Conservation (phyloP, 2,329 filamentous ascomycete genomes). For the Graphilbum fragrans region DNA sequence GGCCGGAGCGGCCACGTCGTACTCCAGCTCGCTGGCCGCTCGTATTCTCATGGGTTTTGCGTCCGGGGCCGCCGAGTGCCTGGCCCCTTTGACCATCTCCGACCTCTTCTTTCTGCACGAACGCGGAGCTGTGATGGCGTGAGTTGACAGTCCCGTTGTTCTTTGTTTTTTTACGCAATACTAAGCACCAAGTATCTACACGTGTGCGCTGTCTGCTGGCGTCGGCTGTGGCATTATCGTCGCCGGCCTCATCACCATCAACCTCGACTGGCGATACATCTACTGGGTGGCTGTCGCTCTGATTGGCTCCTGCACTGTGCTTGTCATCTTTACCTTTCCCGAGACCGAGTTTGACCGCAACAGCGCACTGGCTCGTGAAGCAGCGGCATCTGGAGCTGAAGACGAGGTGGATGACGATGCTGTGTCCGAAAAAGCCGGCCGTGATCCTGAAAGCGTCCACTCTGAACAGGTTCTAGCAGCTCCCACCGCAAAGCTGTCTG, state of each 20-base stretch:
- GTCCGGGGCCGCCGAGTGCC: conserved; percentile 38
- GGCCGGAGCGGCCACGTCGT: conserved; percentile 28
- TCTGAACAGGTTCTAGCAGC: too few species aligned
- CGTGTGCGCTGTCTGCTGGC: conserved; percentile 16
- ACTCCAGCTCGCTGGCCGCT: conserved; percentile 28
- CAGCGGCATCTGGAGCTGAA: conserved; percentile 5
- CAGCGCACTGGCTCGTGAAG: conserved; percentile 9
- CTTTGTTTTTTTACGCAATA: conserved; percentile 23
- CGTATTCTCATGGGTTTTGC: conserved; percentile 40
- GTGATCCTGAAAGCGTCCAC: too few species aligned
- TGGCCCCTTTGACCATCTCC: conserved; percentile 36
- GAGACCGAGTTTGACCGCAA: conserved; percentile 36
- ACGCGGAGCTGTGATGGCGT: conserved; percentile 36
- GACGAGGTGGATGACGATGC: conserved; percentile 1
- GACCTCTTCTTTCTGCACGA: conserved; percentile 47
- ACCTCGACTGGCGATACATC: conserved; percentile 35
- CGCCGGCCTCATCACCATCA: conserved; percentile 34
- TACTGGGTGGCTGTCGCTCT: conserved; percentile 38
- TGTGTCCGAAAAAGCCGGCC: neutral
- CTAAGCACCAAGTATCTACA: conserved; percentile 5
- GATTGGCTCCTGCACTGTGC: conserved; percentile 31
- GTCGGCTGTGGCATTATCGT: conserved; percentile 31
- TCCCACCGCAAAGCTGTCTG: too few species aligned
- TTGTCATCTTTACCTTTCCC: conserved; percentile 40
- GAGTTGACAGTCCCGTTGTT: too few species aligned